Percentiles rank a stretch among this genome's conserved stretches.
Evolutionary conservation across 768 basidiomycete genomes (phyloP).

Genomic region (Strobilomyces dryophilus): DNA sequence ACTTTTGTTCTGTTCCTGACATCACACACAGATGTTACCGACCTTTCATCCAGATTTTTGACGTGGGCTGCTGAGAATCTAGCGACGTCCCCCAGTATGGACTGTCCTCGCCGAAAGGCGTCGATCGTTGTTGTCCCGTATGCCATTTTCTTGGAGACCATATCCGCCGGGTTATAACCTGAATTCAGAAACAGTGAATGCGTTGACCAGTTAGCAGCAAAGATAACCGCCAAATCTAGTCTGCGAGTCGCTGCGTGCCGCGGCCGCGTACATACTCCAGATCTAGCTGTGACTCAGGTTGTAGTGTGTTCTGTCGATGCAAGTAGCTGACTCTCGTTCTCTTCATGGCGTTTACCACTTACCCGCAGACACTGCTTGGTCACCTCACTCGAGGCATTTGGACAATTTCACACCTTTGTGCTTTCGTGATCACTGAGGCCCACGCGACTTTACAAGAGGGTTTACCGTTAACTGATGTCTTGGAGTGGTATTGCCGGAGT

Average conservation of each 20-base stretch:
- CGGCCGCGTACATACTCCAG: slow-evolving; percentile 9
- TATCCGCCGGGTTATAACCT: background rate
- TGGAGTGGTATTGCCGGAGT: slow-evolving; percentile 42
- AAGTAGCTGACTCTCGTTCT: slow-evolving; percentile 16
- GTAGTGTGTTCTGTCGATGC: slow-evolving; percentile 41
- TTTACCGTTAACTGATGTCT: slow-evolving; percentile 40
- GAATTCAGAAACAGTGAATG: slow-evolving; percentile 7
- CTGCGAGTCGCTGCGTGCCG: slow-evolving; percentile 17
- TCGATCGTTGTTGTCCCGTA: slow-evolving; percentile 22
- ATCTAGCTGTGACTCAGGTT: slow-evolving; percentile 29
- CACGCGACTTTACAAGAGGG: slow-evolving; percentile 35
- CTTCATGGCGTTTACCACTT: slow-evolving; percentile 2
- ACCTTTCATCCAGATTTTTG: slow-evolving; percentile 18
- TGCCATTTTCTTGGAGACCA: background rate
- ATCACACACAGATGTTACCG: slow-evolving; percentile 13
- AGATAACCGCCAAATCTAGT: slow-evolving; percentile 13
- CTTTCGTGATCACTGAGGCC: slow-evolving; percentile 44
- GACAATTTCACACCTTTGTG: slow-evolving; percentile 40
- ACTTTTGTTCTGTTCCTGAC: background rate
- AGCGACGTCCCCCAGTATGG: background rate
- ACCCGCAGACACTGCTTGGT: slow-evolving; percentile 37
- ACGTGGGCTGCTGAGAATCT: slow-evolving; percentile 11
- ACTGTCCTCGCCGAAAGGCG: slow-evolving; percentile 2
- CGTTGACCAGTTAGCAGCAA: slow-evolving; percentile 13
- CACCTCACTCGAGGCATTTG: slow-evolving; percentile 36